Evolutionary conservation across 2,329 filamentous ascomycete genomes (phyloP), one percentile per base, ranked within the genome.

Genomic region (Colletotrichum acutatum): DNA sequence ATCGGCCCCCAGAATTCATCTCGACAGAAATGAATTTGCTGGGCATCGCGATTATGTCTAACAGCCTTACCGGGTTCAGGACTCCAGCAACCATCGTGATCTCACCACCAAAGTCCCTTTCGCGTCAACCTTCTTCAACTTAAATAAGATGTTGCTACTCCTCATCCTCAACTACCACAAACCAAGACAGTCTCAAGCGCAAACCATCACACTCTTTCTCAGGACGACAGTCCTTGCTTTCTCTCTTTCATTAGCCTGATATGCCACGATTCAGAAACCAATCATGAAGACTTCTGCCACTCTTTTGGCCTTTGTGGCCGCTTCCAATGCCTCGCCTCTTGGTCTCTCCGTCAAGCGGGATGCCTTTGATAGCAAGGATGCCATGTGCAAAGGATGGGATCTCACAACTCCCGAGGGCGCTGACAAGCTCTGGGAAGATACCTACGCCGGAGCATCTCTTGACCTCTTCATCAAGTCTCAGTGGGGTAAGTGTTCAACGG

Each of bases 391-490:
- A 32, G 66, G 66, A 9, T 68, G 66, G 66, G 66, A 68, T 37
- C 57, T 68, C 11, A 49, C 42, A 54, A 56, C 58, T 16, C 42
- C 66, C 8, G 66, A 62, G 42, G 66, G 66, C 30, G 66, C 53
- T n/a, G 66, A 63, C 37, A 63, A 63, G 28, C 66, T 68, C 5
- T 68, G 66, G 66, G 58, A 63, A 22, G 42, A 63, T 1, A 68
- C 66, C 12, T 52, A 11, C n/a, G 26, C 66, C 6, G 58, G 66
- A 22, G 28, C 30, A 26, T 63, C 57, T 9, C 57, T 68, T n/a
- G 66, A 68, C 11, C 57, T 68, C 22, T 68, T 68, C 46, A 63
- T 68, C 66, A 68, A 68, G 42, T 34, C 58, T 28, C 66, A 68
- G 16, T 32, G 32, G 49, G 49, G 66, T 32, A 16, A 64, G 61